Evolutionary conservation across 1,139 yeast genomes (phyloP).

Genomic region (Candida neerlandica): DNA sequence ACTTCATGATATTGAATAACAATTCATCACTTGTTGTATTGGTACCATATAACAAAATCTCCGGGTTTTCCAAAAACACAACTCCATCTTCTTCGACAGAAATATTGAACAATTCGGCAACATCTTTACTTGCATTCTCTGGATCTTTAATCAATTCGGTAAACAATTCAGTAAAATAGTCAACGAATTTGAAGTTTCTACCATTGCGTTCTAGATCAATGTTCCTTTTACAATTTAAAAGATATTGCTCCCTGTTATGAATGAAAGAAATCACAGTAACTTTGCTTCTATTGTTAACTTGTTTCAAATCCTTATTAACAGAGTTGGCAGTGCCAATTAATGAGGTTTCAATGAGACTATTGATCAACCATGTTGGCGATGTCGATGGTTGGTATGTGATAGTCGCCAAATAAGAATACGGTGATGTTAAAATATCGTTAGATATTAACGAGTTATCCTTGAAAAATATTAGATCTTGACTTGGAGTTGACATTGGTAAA

Average conservation of each 20-base stretch:
- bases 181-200: conserved; percentile 43
- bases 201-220: conserved; percentile 40
- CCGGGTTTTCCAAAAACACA: conserved; percentile 51
- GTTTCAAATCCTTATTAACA: conserved; percentile 37
- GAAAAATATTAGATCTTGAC: conserved; percentile 62
- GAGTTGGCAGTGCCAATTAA: conserved; percentile 40
- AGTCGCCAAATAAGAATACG: conserved; percentile 35
- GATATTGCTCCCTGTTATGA: conserved; percentile 39
- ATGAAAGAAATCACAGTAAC: conserved; percentile 48
- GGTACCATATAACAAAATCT: conserved; percentile 50
- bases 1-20: conserved; percentile 33
- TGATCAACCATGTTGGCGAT: conserved; percentile 66
- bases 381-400: conserved; percentile 65
- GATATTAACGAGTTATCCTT: conserved; percentile 53
- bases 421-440: conserved; percentile 24
- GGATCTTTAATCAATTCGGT: conserved; percentile 30
- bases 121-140: conserved; percentile 16
- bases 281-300: conserved; percentile 24
- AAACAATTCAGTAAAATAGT: conserved; percentile 47
- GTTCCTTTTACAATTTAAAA: conserved; percentile 43
- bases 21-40: conserved; percentile 33
- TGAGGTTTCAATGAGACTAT: conserved; percentile 48
- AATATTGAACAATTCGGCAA: conserved; percentile 27
- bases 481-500: conserved; percentile 32
- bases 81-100: conserved; percentile 24